Evolutionary conservation across 2,329 filamentous ascomycete genomes (phyloP).

Genomic region (Pseudogymnoascus verrucosus): DNA sequence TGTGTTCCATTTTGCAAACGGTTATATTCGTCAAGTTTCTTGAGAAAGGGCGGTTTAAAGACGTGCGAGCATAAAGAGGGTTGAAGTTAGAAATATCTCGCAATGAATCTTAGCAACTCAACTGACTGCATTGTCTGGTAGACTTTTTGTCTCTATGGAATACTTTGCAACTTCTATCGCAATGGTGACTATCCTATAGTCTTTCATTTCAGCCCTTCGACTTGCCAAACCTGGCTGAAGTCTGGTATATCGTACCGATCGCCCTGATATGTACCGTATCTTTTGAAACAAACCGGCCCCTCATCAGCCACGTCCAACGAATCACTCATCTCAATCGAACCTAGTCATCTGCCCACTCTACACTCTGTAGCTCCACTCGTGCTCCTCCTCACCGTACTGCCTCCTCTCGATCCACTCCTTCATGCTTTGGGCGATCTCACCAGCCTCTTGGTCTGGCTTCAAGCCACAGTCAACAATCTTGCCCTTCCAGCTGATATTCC

Average conservation of each 20-base stretch:
- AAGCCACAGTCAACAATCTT: conserved; percentile 76
- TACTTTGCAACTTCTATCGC: background rate
- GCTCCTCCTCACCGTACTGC: conserved; percentile 89
- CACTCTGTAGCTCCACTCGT: conserved; percentile 71
- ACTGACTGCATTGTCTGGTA: background rate
- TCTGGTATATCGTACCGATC: conserved; percentile 6
- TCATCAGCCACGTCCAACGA: background rate
- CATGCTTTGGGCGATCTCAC: conserved; percentile 76
- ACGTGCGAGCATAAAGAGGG: background rate
- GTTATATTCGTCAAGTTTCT: background rate
- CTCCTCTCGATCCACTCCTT: conserved; percentile 95
- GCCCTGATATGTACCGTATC: background rate
- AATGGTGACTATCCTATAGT: background rate
- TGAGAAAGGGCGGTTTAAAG: background rate
- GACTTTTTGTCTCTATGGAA: background rate
- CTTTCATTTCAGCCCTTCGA: background rate
- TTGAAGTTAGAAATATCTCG: no score
- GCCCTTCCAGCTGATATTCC: conserved; percentile 83
- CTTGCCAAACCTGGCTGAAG: conserved; percentile 4
- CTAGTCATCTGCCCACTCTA: background rate
- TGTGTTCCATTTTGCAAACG: background rate
- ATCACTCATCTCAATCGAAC: background rate
- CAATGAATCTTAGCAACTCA: background rate
- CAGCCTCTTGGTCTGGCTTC: conserved; percentile 73
- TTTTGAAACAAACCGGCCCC: background rate